phyloP scores from a whole-genome alignment of 164 flowering plant species.

The Vitis riparia region DNA sequence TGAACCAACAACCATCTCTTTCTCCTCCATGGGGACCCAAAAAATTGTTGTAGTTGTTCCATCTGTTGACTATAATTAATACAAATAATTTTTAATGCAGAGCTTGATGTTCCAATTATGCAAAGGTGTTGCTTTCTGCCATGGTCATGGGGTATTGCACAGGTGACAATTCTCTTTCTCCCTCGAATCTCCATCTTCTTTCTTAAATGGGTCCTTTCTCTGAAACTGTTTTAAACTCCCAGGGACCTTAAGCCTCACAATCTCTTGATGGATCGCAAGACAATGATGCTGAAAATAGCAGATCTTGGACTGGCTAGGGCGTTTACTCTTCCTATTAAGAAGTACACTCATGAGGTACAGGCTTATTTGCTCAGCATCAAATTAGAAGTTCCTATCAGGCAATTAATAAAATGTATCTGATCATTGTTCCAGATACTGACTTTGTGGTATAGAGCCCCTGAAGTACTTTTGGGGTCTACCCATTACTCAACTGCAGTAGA shows the following conservation, averaged over 20 bases:
- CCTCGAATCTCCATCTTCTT: neutral
- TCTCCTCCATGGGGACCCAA: too few species aligned
- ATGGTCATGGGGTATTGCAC: slow-evolving; percentile 88
- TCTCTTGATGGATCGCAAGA: slow-evolving; percentile 84
- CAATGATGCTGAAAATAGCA: slow-evolving; percentile 80
- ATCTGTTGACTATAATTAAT: too few species aligned
- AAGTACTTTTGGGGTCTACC: slow-evolving; percentile 67
- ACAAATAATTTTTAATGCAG: slow-evolving; percentile 32
- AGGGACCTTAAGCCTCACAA: slow-evolving; percentile 98
- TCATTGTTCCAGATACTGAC: slow-evolving; percentile 64
- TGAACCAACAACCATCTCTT: neutral
- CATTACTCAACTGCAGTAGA: slow-evolving; percentile 85
- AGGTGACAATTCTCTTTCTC: slow-evolving; percentile 35
- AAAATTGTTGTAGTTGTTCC: too few species aligned
- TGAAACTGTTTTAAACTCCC: neutral
- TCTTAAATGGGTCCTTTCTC: neutral
- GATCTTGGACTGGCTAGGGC: slow-evolving; percentile 93
- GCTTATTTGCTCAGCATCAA: neutral
- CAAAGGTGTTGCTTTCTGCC: slow-evolving; percentile 92
- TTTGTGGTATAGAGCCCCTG: slow-evolving; percentile 77
- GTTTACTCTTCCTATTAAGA: slow-evolving; percentile 77
- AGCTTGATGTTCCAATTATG: slow-evolving; percentile 92
- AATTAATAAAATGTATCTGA: neutral
- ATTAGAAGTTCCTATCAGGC: neutral
- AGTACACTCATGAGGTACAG: slow-evolving; percentile 90